A percentile compares a stretch with the other conserved stretches of the same genome.
These are phyloP conservation scores for Yamadazyma pseudoaaseri DNA, from an alignment of 1,139 yeast species.

Conservation along the genomic window DNA sequence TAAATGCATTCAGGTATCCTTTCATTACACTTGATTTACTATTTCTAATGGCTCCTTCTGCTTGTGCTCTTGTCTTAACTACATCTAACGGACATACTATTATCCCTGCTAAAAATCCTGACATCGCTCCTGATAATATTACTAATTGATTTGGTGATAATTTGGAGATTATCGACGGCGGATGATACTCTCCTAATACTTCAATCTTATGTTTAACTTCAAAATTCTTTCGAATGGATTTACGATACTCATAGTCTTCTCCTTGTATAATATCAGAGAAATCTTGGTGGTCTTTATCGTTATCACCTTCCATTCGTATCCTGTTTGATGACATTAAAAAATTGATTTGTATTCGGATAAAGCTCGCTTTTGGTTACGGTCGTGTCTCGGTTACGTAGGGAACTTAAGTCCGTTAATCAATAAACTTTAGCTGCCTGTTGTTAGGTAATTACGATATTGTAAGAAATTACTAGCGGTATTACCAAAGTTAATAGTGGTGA, in stretches of 20 bases:
- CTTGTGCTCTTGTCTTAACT: slow-evolving; percentile 46
- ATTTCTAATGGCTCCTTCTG: slow-evolving; percentile 30
- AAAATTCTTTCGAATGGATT: slow-evolving; percentile 19
- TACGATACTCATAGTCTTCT: slow-evolving; percentile 38
- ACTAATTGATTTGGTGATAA: slow-evolving; percentile 36
- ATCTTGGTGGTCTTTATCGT: slow-evolving; percentile 17
- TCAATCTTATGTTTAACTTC: slow-evolving; percentile 24
- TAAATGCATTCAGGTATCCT: slow-evolving; percentile 63
- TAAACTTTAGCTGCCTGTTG: no score
- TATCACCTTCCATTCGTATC: slow-evolving; percentile 1
- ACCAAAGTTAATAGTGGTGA: no score
- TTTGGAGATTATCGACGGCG: slow-evolving; percentile 23
- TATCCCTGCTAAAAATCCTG: slow-evolving; percentile 48
- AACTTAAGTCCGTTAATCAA: not conserved
- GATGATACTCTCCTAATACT: slow-evolving; percentile 20
- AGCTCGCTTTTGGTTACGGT: slow-evolving; percentile 5
- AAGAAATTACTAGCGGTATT: no score
- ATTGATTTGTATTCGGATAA: slow-evolving; percentile 5
- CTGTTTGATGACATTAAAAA: slow-evolving; percentile 2
- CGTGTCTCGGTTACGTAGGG: slow-evolving; percentile 1
- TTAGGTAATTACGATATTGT: no score
- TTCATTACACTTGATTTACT: slow-evolving; percentile 34
- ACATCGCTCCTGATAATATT: slow-evolving; percentile 44
- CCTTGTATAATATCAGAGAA: slow-evolving; percentile 42
- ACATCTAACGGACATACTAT: slow-evolving; percentile 50